Base-by-base conservation (phyloP, 345 rosid species). In the Eucalyptus albens region DNA sequence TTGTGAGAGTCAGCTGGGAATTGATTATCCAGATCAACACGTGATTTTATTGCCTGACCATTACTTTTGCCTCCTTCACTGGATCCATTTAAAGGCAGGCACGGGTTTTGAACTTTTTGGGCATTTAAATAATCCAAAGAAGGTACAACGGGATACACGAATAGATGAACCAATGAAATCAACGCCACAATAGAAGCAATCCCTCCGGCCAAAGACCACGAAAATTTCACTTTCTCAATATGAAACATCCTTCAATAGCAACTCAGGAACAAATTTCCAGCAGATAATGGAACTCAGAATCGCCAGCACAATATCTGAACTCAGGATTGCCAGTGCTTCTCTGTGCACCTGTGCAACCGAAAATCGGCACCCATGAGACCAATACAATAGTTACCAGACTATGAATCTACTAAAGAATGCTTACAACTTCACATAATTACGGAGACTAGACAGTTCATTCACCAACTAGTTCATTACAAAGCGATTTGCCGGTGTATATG, bases 1-100 rank as follows among this genome's bases (percentile, higher is more conserved):
- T 93, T 90, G 86, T 94, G 98, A 89, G 89, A 93, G 87, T 97
- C 98, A n/a, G 92, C 92, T n/a, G 98, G 99, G 92, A 97, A 95
- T 90, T 89, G 93, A 9, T 86, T 89, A 89, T 93, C 94, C 86
- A 97, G 94, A 92, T 93, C 92, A 87, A 93, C 90, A 5, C 90
- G 89, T 53, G 65, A 85, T 24, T 80, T 81, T 80, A 86, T 92
- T 88, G 77, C 93, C 91, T 42, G 86, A 83, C 45, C 89, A 72
- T 82, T 51, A 42, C 59, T 45, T 29, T 88, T 90, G 19, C 31
- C 92, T 12, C 92, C 87, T 59, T 92, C 92, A 89, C 62, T 88
- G 19, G 98, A 92, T 65, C 88, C 95, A 91, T 94, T 95, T 86
- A 89, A 53, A 9, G 94, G 90, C 85, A 83, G 90, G 89, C 94